Base-by-base conservation (phyloP, 2,329 filamentous ascomycete species). In the Chaetomium globosum region DNA sequence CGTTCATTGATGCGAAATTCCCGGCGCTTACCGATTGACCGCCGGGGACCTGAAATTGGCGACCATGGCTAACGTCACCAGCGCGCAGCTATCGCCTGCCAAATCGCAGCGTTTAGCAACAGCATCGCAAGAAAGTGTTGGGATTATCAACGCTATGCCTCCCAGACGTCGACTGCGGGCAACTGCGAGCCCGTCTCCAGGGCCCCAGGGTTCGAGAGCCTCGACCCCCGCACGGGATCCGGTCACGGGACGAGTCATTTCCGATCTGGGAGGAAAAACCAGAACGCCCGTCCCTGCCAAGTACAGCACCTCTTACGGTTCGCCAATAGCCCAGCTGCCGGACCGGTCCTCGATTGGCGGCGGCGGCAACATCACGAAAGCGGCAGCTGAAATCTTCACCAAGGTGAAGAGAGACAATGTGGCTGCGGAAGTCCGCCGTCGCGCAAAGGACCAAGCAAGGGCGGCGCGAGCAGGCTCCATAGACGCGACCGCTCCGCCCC, bases 251-350 rank as follows among this genome's bases (percentile, higher is more conserved):
- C 57, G 31, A 12, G 23, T 52, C 23, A 52, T 49, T 12, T 33
- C 59, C 19, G 63, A 53, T 2, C 52, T 26, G 7, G 61, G 36
- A 30, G 39, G 26, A 4, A 1, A 51, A 12, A 33, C 64, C 9
- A 68, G 64, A 48, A 60, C 66, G 9, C 59, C 67, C 0, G 56
- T 72, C 6, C 68, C 69, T 0, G 54, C 70, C 59, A 75, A 70
- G 59, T 70, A 72, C 66, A 75, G 73, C 67, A 71, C 67, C 9
- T 72, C 72, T 0, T 75, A 75, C 48, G 74, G 74, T 52, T 74
- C 73, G 6, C 66, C 73, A 23, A 63, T 72, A 26, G 54, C 67
- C 2, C 66, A 69, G 46, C 61, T 71, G 23, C 72, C 71, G n/a
- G 62, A 70, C 33, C 63, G 65, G 16, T n/a, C 49, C 16, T 49